Evolutionary conservation across 208 protist genomes (phyloP), one percentile per base, ranked within the genome.

Genomic region (Leishmania lainsoni): DNA sequence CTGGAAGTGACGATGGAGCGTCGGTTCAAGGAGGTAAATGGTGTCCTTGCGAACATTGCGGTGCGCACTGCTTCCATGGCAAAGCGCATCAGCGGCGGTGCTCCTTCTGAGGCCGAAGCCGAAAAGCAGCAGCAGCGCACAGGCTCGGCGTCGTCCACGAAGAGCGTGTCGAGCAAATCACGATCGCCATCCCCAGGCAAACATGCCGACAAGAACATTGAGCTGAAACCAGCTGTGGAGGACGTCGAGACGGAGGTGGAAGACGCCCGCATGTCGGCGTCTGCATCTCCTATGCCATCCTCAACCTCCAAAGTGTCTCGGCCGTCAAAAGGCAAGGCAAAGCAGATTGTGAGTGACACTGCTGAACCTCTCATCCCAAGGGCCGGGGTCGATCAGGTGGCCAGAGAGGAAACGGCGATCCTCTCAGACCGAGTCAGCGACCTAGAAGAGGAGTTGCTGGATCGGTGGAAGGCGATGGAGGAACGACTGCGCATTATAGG

Each of bases 401-500:
- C 84, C 16, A 87, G 91, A 10, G 92, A 95, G 29, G 92, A 96
- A 17, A 85, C 87, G 48, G 79, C 77, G 5, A 81, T 81, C 3
- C 86, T 93, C 29, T 39, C 82, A 16, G 89, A 96, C 22, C 84
- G 88, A 35, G 79, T 96, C 22, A 84, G 83, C 29, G 94, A 97
- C n/a, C 81, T 97, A 16, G 92, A 97, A 78, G 89, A 94, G 58
- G 92, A 96, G 68, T 81, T 92, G 75, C 83, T 85, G 52, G 88
- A 90, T 59, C 90, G 94, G 52, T 96, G 90, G 89, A 89, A 94
- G 85, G 85, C 90, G 16, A 81, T 96, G 68, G 94, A 97, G 83
- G 94, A 97, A 79, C 94, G 94, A 0, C 85, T 97, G 17, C 91
- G 94, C 69, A 93, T 97, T 49, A 92, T 97, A 68, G 92, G 94